These are phyloP conservation scores for Aspergillus fijiensis DNA, from an alignment of 2,329 filamentous ascomycete species.

Conservation along the genomic window DNA sequence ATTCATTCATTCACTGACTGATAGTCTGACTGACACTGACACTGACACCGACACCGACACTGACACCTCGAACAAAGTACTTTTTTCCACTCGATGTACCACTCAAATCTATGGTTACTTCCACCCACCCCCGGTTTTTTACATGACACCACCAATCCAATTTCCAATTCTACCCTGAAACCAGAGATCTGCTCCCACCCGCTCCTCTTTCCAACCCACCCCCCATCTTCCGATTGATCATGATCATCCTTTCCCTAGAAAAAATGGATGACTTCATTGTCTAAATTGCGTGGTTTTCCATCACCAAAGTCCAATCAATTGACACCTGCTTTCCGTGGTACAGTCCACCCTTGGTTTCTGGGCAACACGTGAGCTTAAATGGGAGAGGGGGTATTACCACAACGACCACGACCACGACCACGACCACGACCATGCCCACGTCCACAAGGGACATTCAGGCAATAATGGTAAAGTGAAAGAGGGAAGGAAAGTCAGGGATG, in stretches of 20 bases:
- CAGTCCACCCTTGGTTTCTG: not conserved
- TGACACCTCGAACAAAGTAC: conserved; percentile 1
- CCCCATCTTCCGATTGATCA: not conserved
- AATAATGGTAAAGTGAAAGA: not conserved
- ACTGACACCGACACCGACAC: not conserved
- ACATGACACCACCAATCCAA: not conserved
- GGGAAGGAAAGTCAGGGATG: not conserved
- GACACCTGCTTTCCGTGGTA: not conserved
- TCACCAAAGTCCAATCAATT: not conserved
- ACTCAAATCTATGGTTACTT: too few species aligned
- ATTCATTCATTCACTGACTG: not conserved
- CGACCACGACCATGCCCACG: too few species aligned
- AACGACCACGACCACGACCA: too few species aligned
- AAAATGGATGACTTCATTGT: not conserved
- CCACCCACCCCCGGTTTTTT: too few species aligned
- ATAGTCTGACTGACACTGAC: not conserved
- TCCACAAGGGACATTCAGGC: not conserved
- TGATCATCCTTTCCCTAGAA: not conserved
- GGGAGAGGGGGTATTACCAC: not conserved
- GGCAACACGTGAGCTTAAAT: not conserved
- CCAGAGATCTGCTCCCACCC: not conserved
- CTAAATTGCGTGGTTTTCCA: not conserved
- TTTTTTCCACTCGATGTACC: not conserved
- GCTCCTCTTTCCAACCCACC: not conserved
- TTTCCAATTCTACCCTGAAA: not conserved